phyloP scores from a whole-genome alignment of 768 basidiomycete species.

The Lyophyllum semitale region DNA sequence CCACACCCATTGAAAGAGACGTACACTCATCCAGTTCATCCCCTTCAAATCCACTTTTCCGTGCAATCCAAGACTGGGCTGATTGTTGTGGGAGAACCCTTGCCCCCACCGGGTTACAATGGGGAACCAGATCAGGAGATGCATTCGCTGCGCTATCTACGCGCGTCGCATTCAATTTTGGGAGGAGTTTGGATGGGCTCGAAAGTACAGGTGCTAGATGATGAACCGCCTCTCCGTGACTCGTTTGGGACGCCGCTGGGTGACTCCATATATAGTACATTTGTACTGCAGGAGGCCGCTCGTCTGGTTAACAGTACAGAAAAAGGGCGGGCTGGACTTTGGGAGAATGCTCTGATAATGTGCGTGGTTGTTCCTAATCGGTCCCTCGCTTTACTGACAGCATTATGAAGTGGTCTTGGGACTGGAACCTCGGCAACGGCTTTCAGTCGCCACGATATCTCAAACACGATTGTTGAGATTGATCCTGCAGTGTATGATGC shows the following conservation, averaged over 20 bases:
- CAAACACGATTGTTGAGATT: conserved; percentile 87
- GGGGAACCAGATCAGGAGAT: conserved; percentile 33
- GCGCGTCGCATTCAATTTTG: conserved; percentile 64
- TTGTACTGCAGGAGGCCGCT: conserved; percentile 85
- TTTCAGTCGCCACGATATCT: conserved; percentile 67
- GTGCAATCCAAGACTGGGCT: conserved; percentile 76
- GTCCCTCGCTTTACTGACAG: conserved; percentile 7
- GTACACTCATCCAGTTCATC: conserved; percentile 52
- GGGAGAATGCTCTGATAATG: conserved; percentile 72
- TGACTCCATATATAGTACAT: conserved; percentile 83
- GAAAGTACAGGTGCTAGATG: conserved; percentile 43
- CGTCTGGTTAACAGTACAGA: conserved; percentile 62
- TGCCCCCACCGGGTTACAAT: conserved; percentile 36
- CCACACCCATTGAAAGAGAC: conserved; percentile 52
- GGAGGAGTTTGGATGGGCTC: conserved; percentile 81
- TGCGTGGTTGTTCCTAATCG: conserved; percentile 32
- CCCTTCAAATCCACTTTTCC: conserved; percentile 68
- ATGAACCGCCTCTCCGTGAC: conserved; percentile 46
- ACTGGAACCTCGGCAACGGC: conserved; percentile 80
- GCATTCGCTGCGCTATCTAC: conserved; percentile 60
- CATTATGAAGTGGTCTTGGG: conserved; percentile 74
- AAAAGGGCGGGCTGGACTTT: conserved; percentile 32
- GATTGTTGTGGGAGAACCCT: conserved; percentile 78
- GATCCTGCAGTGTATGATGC: conserved; percentile 89
- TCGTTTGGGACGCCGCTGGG: conserved; percentile 56